Conservation (phyloP, 2,329 filamentous ascomycete genomes). For the Microsporum audouinii region DNA sequence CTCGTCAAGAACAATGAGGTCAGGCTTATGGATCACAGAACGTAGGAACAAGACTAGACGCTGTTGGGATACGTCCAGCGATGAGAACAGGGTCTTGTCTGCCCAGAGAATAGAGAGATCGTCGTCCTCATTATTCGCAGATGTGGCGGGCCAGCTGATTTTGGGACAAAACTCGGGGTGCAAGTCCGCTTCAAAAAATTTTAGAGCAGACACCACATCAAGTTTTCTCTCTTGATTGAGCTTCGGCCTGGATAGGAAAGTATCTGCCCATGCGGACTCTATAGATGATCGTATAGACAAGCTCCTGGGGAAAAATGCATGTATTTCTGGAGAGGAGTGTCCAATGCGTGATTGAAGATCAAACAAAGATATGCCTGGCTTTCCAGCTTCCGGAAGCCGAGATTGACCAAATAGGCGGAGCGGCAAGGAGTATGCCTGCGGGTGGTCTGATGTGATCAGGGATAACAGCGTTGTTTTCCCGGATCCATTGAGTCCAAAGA, state of each 20-base stretch:
- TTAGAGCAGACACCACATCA: conserved; percentile 57
- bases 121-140: conserved; percentile 10
- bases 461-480: conserved; percentile 93
- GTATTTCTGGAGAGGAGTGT: conserved; percentile 87
- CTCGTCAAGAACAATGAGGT: conserved; percentile 77
- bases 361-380: conserved; percentile 74
- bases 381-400: conserved; percentile 61
- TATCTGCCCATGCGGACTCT: conserved; percentile 83
- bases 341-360: conserved; percentile 84
- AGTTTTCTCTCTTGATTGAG: conserved; percentile 47
- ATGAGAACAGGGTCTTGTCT: conserved; percentile 54
- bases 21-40: conserved; percentile 66
- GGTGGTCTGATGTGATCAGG: conserved; percentile 88
- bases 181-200: conserved; percentile 71
- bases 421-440: conserved; percentile 81
- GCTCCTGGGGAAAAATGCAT: conserved; percentile 76
- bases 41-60: conserved; percentile 75
- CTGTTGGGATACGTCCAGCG: conserved; percentile 45
- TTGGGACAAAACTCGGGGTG: conserved; percentile 26
- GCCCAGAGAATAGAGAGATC: neutral
- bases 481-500: conserved; percentile 86
- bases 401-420: conserved; percentile 75
- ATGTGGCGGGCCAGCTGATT: conserved; percentile 11
- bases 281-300: conserved; percentile 63
- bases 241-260: conserved; percentile 60